Conservation (phyloP, 148 eudicot genomes). For the Spergularia bocconei region DNA sequence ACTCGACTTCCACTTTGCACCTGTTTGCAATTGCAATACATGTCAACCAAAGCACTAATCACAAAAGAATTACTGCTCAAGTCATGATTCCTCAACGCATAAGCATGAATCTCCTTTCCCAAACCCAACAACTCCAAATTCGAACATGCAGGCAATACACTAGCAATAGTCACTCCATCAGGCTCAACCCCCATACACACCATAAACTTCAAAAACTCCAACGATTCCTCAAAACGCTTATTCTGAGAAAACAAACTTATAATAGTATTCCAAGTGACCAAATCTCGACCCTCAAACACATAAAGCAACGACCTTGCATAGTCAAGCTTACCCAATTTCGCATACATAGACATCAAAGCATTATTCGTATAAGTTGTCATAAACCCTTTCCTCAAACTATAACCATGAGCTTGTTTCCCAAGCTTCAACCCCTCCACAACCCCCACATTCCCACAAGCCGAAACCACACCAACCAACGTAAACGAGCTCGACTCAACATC, state of each 20-base stretch:
- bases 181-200: slow-evolving; percentile 54
- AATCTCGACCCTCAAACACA: slow-evolving; percentile 46
- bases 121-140: slow-evolving; percentile 68
- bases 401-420: slow-evolving; percentile 79
- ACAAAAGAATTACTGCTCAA: slow-evolving; percentile 65
- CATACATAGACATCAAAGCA: slow-evolving; percentile 86
- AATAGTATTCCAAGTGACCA: slow-evolving; percentile 89
- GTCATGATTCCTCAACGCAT: slow-evolving; percentile 47
- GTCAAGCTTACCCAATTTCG: slow-evolving; percentile 61
- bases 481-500: slow-evolving; percentile 57
- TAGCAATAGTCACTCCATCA: slow-evolving; percentile 77
- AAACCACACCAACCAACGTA: slow-evolving; percentile 65
- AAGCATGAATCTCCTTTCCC: slow-evolving; percentile 88
- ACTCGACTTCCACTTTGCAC: slow-evolving; percentile 51
- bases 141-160: slow-evolving; percentile 81
- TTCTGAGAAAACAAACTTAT: slow-evolving; percentile 70
- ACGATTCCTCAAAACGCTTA: slow-evolving; percentile 54
- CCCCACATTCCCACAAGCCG: slow-evolving; percentile 56
- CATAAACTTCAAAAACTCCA: slow-evolving; percentile 49
- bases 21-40: slow-evolving; percentile 83
- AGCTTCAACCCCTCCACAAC: slow-evolving; percentile 47
- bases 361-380: slow-evolving; percentile 51
- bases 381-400: slow-evolving; percentile 60
- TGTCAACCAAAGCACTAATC: slow-evolving; percentile 78
- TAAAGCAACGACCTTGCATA: slow-evolving; percentile 57